Conservation (phyloP, 176 grass and related monocot genomes). For the Miscanthus lutarioriparius region DNA sequence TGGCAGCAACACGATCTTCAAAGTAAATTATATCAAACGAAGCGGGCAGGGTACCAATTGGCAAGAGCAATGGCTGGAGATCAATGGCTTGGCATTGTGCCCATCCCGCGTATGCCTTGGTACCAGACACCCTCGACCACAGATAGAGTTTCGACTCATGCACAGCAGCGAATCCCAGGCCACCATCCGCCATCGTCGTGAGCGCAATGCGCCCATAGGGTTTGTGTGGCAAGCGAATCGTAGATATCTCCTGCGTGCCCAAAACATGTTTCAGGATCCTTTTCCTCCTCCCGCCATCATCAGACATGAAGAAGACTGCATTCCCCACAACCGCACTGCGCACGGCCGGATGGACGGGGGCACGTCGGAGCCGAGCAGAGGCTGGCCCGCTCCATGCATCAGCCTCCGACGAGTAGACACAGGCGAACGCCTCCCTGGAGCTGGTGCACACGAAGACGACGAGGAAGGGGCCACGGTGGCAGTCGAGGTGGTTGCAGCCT, state of each 20-base stretch:
- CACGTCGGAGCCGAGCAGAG: neutral
- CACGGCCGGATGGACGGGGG: neutral
- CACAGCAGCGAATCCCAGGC: neutral
- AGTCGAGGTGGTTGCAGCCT: neutral
- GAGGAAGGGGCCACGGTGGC: neutral
- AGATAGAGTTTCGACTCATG: neutral
- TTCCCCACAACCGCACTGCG: neutral
- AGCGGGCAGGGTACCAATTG: neutral
- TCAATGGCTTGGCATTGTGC: neutral
- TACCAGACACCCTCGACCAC: neutral
- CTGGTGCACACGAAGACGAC: constrained; percentile 1
- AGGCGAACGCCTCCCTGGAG: neutral
- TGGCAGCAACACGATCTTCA: neutral
- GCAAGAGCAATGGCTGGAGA: neutral
- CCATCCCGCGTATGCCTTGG: neutral
- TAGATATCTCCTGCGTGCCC: neutral
- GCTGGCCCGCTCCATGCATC: neutral
- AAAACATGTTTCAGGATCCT: neutral
- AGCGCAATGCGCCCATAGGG: neutral
- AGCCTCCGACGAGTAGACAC: neutral
- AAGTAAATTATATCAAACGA: neutral
- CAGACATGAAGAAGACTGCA: neutral
- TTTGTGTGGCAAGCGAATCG: neutral
- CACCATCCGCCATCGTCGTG: neutral
- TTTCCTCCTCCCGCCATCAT: neutral